Base-by-base conservation (phyloP, 805 yeast species). In the Yarrowia osloensis region DNA sequence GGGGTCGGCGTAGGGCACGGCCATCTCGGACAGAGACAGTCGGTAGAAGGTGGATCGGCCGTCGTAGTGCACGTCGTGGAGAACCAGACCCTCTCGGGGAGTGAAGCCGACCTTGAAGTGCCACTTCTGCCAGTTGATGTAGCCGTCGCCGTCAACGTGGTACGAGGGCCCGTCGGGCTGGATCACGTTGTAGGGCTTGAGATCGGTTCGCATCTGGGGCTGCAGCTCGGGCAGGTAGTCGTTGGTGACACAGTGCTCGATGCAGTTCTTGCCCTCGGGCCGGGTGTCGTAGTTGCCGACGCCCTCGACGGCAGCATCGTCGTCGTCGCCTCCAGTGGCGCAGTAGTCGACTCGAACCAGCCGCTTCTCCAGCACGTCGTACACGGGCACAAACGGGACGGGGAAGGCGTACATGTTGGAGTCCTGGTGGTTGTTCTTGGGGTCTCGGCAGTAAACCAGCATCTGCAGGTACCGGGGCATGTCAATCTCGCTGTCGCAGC, bases 1-100 rank as follows among this genome's bases (percentile, higher is more conserved):
- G 74, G 93, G 91, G 76, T 89, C 94, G 76, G 91, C 93, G 74
- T 90, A 89, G 37, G 95, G 95, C 70, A 90, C 96, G 42, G 94
- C 89, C 96, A 90, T 89, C 78, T 89, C 96, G 67, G 89, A 85
- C 71, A 89, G 78, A 2, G 92, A 83, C 54, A 88, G 77, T 79
- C 95, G 83, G 82, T 89, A 89, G 74, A 89, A 84, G 50, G 86
- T 79, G 57, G 89, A 87, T 78, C 95, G 85, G 63, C 93, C 94
- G 77, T 88, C 88, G 81, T 88, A 89, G 74, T 80, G 80, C 65
- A 86, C 86, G 71, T 89, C 90, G 76, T 89, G 89, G 37, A 89
- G 71, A 33, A 88, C 94, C 72, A 88, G 82, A 71, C 96, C 96
- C 79, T 89, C 96, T 81, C 96, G 86, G 63, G 84, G 86, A 73